Percentiles rank a stretch among this genome's conserved stretches.
Evolutionary conservation across 2,329 filamentous ascomycete genomes (phyloP).

Genomic region (Penicillium verrucosum): DNA sequence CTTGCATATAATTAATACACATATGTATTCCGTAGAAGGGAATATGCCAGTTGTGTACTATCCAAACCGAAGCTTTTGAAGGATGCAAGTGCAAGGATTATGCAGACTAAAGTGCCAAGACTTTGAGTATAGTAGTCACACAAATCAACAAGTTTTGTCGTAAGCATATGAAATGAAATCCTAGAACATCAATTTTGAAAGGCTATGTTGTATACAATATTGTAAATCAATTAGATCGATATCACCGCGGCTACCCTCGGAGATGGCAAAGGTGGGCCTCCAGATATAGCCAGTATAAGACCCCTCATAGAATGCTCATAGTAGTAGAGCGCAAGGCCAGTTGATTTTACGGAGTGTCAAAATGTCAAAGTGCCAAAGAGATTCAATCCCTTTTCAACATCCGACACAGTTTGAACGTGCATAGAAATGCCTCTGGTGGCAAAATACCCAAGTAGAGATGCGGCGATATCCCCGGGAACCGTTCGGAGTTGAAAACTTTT

Average conservation of each 20-base stretch:
- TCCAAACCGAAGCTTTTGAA: no score
- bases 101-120: not conserved
- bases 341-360: not conserved
- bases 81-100: not conserved
- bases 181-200: not conserved
- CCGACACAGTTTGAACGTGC: not conserved
- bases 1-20: not conserved
- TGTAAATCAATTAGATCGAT: not conserved
- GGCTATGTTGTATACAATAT: not conserved
- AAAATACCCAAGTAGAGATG: not conserved
- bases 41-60: not conserved
- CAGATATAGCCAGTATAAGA: conserved; percentile 7
- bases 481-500: conserved; percentile 21
- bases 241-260: conserved; percentile 16
- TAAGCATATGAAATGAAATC: not conserved
- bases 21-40: not conserved
- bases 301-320: conserved; percentile 1
- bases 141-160: not conserved
- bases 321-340: not conserved
- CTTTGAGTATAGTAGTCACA: not conserved
- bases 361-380: not conserved
- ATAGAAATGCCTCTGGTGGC: not conserved
- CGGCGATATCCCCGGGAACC: conserved; percentile 6
- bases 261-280: conserved; percentile 11
- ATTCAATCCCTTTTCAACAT: not conserved